Percentiles rank a stretch among this genome's conserved stretches.
phyloP scores from a whole-genome alignment of 2,329 filamentous ascomycete genomes.

The Biscogniauxia sp. region DNA sequence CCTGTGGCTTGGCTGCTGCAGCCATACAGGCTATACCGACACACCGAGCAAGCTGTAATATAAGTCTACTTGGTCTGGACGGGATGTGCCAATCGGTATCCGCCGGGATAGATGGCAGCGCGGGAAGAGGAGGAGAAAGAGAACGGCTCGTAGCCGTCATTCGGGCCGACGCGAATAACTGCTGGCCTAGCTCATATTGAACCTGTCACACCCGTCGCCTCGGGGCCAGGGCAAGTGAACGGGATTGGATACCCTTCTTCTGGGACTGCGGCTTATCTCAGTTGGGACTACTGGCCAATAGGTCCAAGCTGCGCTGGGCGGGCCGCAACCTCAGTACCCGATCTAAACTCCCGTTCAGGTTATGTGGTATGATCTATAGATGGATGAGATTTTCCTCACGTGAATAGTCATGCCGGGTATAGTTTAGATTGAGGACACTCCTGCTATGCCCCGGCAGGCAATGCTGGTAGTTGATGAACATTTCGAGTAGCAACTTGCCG shows the following conservation, averaged over 20 bases:
- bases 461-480: background rate
- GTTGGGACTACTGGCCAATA: background rate
- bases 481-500: background rate
- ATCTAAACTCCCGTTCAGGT: background rate
- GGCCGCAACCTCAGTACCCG: background rate
- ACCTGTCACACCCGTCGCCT: background rate
- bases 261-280: background rate
- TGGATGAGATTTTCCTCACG: background rate
- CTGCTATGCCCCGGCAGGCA: background rate
- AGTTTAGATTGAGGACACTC: background rate
- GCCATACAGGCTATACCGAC: background rate
- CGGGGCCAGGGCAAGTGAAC: background rate
- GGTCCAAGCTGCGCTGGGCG: background rate
- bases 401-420: background rate
- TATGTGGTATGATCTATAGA: background rate
- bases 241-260: background rate
- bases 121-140: background rate
- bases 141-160: background rate
- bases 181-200: background rate
- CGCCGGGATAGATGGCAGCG: background rate
- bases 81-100: too few species aligned
- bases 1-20: background rate
- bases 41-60: background rate
- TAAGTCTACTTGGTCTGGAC: background rate
- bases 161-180: background rate